A percentile compares a stretch with the other conserved stretches of the same genome.
Conservation (phyloP, 257 asterid genomes). For the Apocynum venetum region DNA sequence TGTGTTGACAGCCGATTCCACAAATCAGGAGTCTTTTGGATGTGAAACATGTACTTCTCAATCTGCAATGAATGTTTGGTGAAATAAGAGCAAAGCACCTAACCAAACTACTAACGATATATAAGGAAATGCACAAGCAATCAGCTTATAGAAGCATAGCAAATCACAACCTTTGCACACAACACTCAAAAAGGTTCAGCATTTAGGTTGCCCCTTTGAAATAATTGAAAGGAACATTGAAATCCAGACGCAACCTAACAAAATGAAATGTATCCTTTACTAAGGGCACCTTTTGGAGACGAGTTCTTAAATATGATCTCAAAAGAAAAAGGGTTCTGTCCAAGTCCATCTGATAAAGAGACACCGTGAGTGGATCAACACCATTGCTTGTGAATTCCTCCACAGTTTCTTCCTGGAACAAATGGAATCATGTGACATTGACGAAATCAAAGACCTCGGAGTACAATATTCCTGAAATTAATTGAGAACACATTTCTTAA, state of each 20-base stretch:
- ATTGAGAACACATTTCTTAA: background rate
- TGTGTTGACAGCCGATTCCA: slow-evolving; percentile 65
- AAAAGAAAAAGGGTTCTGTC: slow-evolving; percentile 74
- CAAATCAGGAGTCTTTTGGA: slow-evolving; percentile 49
- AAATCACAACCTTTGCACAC: background rate
- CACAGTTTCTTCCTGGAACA: slow-evolving; percentile 65
- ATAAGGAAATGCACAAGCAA: background rate
- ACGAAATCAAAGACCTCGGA: background rate
- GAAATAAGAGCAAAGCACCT: slow-evolving; percentile 16
- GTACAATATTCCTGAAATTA: background rate
- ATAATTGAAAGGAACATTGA: background rate
- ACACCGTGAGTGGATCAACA: slow-evolving; percentile 70
- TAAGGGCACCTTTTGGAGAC: slow-evolving; percentile 71
- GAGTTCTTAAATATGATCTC: slow-evolving; percentile 85
- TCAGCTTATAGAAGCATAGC: background rate
- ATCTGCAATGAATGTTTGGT: slow-evolving; percentile 40
- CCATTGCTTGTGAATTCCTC: slow-evolving; percentile 52
- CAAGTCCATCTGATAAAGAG: slow-evolving; percentile 93
- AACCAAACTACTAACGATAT: background rate
- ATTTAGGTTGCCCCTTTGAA: background rate
- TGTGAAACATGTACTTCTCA: slow-evolving; percentile 64
- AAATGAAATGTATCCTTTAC: slow-evolving; percentile 8
- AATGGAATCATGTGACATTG: slow-evolving; percentile 3
- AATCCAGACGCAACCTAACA: background rate
- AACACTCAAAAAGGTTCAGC: background rate